Evolutionary conservation across 345 rosid species (phyloP), one percentile per base, ranked within the genome.

Genomic region (Linum usitatissimum): DNA sequence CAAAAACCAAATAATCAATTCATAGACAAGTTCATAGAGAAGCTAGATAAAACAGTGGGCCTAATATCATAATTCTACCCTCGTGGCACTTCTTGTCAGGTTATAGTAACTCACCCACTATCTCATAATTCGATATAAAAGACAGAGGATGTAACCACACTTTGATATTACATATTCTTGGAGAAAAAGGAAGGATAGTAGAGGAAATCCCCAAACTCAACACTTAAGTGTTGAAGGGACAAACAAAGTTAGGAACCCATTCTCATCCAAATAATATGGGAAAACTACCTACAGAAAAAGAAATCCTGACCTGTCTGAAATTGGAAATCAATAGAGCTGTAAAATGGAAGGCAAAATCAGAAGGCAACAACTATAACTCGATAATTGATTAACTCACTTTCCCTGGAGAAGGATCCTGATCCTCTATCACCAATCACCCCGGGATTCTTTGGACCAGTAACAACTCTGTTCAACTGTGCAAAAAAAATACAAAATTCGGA

Each of bases 351-450:
- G 10, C 17, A 15, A 45, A 45, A 45, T 12, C 51, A 45, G 17
- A 45, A 45, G 51, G 51, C 10, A 45, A 45, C 51, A 45, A 45
- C 51, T 10, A 15, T 12, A 61, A 56, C 17, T 48, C 38, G 12
- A 17, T 7, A 13, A 53, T 28, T 53, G 9, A 59, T 70, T 5
- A 73, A 84, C 98, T 92, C 73, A 92, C 98, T 92, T 88, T 92
- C 98, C 73, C 98, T 85, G 19, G 98, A 92, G 77, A 92, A 89
- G 9, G 98, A 89, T 18, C 95, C 91, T 42, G 98, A 92, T 68
- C 90, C 85, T 79, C 93, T 79, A 61, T 92, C 97, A 61, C 98
- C 98, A 72, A 89, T 92, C 18, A 92, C 86, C 69, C 98, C 97
- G 18, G 83, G 93, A 78, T 92, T 80, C 73, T 83, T 84, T 62